Percentiles rank a stretch among this genome's conserved stretches.
These are phyloP conservation scores for Sugiyamaella qingdaonensis DNA, from an alignment of 805 yeast genomes.

Conservation along the genomic window DNA sequence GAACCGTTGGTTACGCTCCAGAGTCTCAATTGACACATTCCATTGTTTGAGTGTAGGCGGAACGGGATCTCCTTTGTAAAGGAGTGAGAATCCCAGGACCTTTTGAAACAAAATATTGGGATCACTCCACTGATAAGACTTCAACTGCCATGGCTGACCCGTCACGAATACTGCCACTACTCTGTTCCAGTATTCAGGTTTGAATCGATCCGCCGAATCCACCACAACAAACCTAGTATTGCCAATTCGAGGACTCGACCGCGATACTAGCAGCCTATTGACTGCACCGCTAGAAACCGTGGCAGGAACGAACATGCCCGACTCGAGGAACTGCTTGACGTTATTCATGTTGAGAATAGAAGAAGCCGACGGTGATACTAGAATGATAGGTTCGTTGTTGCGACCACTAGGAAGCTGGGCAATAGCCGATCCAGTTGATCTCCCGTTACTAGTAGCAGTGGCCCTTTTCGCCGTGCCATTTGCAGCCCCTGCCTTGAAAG, in stretches of 20 bases:
- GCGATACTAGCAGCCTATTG: conserved; percentile 47
- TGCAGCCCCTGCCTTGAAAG: conserved; percentile 12
- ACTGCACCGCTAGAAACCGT: conserved; percentile 33
- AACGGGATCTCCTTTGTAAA: conserved; percentile 71
- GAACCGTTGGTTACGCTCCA: conserved; percentile 81
- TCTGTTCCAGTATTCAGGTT: conserved; percentile 97
- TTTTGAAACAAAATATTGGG: conserved; percentile 79
- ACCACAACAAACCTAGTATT: conserved; percentile 72
- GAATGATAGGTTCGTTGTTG: conserved; percentile 60
- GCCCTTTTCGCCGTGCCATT: conserved; percentile 1
- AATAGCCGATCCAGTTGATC: conserved; percentile 6
- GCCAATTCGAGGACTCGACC: conserved; percentile 55
- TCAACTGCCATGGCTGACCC: conserved; percentile 97
- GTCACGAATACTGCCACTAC: conserved; percentile 94
- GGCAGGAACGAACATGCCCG: conserved; percentile 60
- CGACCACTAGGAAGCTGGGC: conserved; percentile 11
- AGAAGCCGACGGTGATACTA: conserved; percentile 77
- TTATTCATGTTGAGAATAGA: conserved; percentile 62
- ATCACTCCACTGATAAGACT: conserved; percentile 74
- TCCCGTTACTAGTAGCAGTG: background rate
- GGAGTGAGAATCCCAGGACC: conserved; percentile 75
- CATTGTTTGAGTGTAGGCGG: conserved; percentile 76
- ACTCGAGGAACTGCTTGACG: conserved; percentile 65
- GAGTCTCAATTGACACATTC: conserved; percentile 76
- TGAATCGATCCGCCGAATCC: conserved; percentile 81